Base-by-base conservation (phyloP, 2,329 filamentous ascomycete genomes). In the Cladosporium sp. region DNA sequence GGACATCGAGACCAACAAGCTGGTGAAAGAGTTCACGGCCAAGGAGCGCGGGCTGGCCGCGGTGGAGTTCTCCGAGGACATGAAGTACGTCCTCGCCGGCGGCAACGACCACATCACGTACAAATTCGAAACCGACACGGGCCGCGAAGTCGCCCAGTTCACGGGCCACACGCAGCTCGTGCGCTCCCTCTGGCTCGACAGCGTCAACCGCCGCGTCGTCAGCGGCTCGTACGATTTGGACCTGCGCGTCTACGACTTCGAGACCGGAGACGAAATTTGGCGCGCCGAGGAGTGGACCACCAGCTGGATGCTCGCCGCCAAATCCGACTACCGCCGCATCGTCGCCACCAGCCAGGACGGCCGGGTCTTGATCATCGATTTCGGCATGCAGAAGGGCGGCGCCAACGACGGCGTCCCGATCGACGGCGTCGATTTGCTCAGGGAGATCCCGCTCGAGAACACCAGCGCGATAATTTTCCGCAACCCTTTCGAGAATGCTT, bases 61-160 rank as follows among this genome's bases (percentile, higher is more conserved):
- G 68, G 90, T 93, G 48, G 93, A 99, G 68, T 96, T 97, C 69
- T 92, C 86, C 36, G 89, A 96, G 61, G 92, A 99, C 65, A 90
- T 89, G n/a, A 85, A 88, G 47, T 93, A 88, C 58, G 89, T 99
- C 42, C 86, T 95, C 42, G 93, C 90, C 15, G 93, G 93, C 8
- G 93, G 93, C 40, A 99, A 96, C 64, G 93, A 97, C 72, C 87
- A 92, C 69, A 83, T 90, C 43, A 96, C 97, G 55, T 93, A 95
- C 66, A 88, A 97, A 65, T 99, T 95, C 80, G 89, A 97, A 68
- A 89, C 91, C 45, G 88, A 89, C 62, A 96, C 89, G 1, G 91
- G 91, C 54, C 84, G 89, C 61, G 86, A 91, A 60, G 77, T 95
- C 44, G 83, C 84, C 55, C 85, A 88, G 65, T 87, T 95, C 67